These are phyloP conservation scores for Penicillium pancosmium DNA, from an alignment of 495 filamentous ascomycete genomes.

Conservation along the genomic window DNA sequence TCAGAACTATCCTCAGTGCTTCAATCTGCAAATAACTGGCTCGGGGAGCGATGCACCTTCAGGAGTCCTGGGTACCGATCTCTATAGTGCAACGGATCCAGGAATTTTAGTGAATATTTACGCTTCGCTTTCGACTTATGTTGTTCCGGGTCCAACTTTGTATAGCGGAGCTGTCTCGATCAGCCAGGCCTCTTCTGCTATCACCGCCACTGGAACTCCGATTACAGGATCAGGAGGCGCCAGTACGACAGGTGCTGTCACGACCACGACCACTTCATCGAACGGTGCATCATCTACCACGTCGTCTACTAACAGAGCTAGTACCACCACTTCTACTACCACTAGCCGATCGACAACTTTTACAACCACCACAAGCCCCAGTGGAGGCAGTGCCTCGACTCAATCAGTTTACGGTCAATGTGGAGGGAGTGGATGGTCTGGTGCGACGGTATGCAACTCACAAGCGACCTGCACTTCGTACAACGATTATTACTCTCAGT, in stretches of 20 bases:
- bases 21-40: conserved; percentile 72
- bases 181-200: conserved; percentile 23
- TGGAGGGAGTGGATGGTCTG: conserved; percentile 50
- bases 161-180: conserved; percentile 36
- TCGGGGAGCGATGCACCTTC: conserved; percentile 56
- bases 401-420: conserved; percentile 50
- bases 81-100: conserved; percentile 62
- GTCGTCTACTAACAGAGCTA: neutral
- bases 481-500: conserved; percentile 57
- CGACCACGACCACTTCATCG: conserved; percentile 12
- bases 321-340: conserved; percentile 8
- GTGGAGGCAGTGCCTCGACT: conserved; percentile 16
- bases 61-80: conserved; percentile 58
- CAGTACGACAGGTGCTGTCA: conserved; percentile 12
- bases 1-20: conserved; percentile 77
- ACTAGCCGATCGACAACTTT: conserved; percentile 6
- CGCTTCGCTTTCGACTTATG: conserved; percentile 45
- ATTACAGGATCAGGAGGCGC: conserved; percentile 17
- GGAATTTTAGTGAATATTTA: conserved; percentile 68
- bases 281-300: conserved; percentile 7
- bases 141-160: conserved; percentile 51
- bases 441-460: conserved; percentile 45
- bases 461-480: conserved; percentile 44
- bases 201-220: conserved; percentile 30
- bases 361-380: conserved; percentile 11